Evolutionary conservation across 192 early-diverging fungal species (phyloP).

Genomic region (Coemansia sp.): DNA sequence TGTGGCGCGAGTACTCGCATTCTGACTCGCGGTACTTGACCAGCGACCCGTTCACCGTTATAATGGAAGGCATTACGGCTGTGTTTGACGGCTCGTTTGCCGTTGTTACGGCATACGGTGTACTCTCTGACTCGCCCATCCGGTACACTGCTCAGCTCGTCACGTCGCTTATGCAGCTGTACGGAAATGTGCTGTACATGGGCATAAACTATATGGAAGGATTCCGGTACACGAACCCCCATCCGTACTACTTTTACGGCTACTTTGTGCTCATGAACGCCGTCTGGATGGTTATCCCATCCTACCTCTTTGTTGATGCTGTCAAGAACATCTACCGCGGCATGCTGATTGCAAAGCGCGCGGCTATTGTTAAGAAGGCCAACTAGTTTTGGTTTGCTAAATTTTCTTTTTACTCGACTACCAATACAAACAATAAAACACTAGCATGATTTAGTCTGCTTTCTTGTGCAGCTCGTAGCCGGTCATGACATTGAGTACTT

Average conservation of each 20-base stretch:
- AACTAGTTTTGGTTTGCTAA: conserved; percentile 11
- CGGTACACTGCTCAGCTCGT: conserved; percentile 62
- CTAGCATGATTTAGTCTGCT: too few species aligned
- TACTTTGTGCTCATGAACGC: conserved; percentile 87
- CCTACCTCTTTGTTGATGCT: conserved; percentile 53
- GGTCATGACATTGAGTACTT: background rate
- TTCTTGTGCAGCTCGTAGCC: background rate
- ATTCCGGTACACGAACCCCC: conserved; percentile 65
- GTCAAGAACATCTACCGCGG: conserved; percentile 55
- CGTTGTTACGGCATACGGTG: conserved; percentile 57
- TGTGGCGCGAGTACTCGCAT: conserved; percentile 92
- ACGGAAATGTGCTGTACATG: conserved; percentile 84
- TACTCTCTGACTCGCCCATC: conserved; percentile 56
- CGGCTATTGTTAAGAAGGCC: conserved; percentile 48
- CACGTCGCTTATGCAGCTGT: conserved; percentile 71
- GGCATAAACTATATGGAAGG: conserved; percentile 68
- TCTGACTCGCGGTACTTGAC: conserved; percentile 88
- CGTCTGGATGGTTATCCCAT: conserved; percentile 80
- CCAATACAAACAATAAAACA: too few species aligned
- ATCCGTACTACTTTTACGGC: conserved; percentile 82
- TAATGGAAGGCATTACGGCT: conserved; percentile 87
- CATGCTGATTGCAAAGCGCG: conserved; percentile 56
- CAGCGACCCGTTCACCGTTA: conserved; percentile 76
- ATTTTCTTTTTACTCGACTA: background rate
- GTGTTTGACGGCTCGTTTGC: conserved; percentile 69